Base-by-base conservation (phyloP, 2,329 filamentous ascomycete species). In the Cytospora mali region DNA sequence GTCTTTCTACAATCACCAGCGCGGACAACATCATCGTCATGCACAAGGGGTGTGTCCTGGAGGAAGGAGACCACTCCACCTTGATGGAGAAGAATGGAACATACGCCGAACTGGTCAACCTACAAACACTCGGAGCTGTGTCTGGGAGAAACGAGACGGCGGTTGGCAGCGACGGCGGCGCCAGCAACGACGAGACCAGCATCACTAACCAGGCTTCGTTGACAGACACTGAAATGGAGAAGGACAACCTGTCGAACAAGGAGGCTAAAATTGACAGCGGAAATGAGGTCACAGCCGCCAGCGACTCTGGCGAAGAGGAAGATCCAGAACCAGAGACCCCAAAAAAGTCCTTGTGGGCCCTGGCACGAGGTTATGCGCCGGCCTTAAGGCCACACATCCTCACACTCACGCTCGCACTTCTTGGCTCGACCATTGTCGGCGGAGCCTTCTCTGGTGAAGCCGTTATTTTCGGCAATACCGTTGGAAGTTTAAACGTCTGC, bases 401-500 rank as follows among this genome's bases (percentile, higher is more conserved):
- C 2, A 49, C 52, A 31, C 53, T 86, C 0, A 58, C 80, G 1
- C 51, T 83, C 10, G 84, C 81, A 0, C 74, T 86, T 14, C 72
- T 83, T 10, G 80, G 79, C 6, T 77, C 84, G 0, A 72, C 77
- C 52, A 73, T 87, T 42, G 83, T 87, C 5, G 85, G 84, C 9
- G 80, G 79, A 14, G 81, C 84, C 1, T 88, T 84, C 70, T 82
- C 82, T 21, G 84, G 79, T 0, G 80, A 82, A 54, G 85, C 82
- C 23, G 74, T 86, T 6, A 82, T 88, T 39, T 87, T 88, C 63
- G 86, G 85, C 52, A 81, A 85, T 69, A 84, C 83, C 1, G 79
- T 88, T 51, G 81, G 82, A n/a, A 79, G 74, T 46, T 74, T 88
- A 42, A 85, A 79, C 62, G 79, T 81, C 1, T 88, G 84, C 72